phyloP scores from a whole-genome alignment of 148 eudicot genomes.

The Mesembryanthemum crystallinum region DNA sequence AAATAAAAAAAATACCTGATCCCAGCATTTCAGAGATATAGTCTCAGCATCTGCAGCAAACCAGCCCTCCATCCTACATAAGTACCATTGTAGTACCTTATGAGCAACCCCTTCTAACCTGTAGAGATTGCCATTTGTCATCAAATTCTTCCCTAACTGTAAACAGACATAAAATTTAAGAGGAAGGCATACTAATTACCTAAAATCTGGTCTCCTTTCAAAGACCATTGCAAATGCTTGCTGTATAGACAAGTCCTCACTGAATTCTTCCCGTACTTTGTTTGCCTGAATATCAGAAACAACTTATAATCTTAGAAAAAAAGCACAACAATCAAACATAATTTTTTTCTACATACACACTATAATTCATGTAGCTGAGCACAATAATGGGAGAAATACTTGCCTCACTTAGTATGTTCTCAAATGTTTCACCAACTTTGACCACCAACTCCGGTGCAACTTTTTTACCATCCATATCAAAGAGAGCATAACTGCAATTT shows the following conservation, averaged over 20 bases:
- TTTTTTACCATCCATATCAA: conserved; percentile 90
- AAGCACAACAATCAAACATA: conserved; percentile 1
- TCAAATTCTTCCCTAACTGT: neutral
- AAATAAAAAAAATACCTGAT: conserved; percentile 61
- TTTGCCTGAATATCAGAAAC: conserved; percentile 54
- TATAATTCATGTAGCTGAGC: neutral
- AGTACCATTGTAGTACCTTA: conserved; percentile 98
- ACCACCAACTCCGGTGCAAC: conserved; percentile 82
- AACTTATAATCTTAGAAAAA: conserved; percentile 7
- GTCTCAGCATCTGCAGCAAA: conserved; percentile 98
- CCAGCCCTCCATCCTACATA: conserved; percentile 99
- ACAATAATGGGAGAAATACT: neutral
- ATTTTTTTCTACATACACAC: neutral
- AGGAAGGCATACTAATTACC: conserved; percentile 32
- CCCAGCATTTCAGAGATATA: conserved; percentile 89
- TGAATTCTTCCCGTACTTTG: conserved; percentile 56
- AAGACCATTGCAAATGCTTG: conserved; percentile 75
- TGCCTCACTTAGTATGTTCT: conserved; percentile 77
- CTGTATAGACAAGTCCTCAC: conserved; percentile 73
- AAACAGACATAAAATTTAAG: neutral
- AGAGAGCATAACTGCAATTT: conserved; percentile 82
- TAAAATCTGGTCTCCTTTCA: conserved; percentile 80
- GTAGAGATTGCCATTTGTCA: conserved; percentile 22
- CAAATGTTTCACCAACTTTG: conserved; percentile 84
- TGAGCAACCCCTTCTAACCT: conserved; percentile 91